phyloP scores from a whole-genome alignment of 2,329 filamentous ascomycete genomes.

The Phyllosticta citriasiana region DNA sequence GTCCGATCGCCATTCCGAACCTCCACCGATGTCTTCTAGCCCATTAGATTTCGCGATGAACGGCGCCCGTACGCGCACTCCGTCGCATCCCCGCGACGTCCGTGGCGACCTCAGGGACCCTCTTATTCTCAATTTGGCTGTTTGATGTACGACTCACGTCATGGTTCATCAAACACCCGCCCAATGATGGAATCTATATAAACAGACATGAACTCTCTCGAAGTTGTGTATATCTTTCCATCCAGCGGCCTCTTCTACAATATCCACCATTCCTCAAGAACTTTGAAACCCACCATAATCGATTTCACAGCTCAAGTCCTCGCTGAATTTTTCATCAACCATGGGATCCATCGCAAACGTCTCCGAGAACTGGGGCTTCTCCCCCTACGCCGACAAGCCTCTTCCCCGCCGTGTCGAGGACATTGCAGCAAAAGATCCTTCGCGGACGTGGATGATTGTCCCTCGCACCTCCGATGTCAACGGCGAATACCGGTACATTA shows the following conservation, averaged over 20 bases:
- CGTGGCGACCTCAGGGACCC: background rate
- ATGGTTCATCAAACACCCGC: background rate
- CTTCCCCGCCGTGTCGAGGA: constrained; percentile 7
- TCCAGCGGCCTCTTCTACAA: background rate
- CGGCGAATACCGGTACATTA: constrained; percentile 5
- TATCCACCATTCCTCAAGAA: background rate
- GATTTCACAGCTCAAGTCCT: background rate
- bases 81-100: background rate
- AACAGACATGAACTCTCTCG: background rate
- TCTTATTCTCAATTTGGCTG: background rate
- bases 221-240: background rate
- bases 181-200: background rate
- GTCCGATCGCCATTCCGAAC: background rate
- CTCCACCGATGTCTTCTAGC: background rate
- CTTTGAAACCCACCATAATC: background rate
- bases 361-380: background rate
- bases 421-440: constrained; percentile 6
- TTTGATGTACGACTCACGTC: background rate
- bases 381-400: constrained; percentile 3
- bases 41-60: background rate
- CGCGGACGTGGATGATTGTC: constrained; percentile 1
- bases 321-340: background rate
- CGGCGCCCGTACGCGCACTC: background rate
- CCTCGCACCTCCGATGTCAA: constrained; percentile 1
- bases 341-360: constrained; percentile 5